Conservation (phyloP, 1,284 basidiomycete species). For the Stereum hirsutum region DNA sequence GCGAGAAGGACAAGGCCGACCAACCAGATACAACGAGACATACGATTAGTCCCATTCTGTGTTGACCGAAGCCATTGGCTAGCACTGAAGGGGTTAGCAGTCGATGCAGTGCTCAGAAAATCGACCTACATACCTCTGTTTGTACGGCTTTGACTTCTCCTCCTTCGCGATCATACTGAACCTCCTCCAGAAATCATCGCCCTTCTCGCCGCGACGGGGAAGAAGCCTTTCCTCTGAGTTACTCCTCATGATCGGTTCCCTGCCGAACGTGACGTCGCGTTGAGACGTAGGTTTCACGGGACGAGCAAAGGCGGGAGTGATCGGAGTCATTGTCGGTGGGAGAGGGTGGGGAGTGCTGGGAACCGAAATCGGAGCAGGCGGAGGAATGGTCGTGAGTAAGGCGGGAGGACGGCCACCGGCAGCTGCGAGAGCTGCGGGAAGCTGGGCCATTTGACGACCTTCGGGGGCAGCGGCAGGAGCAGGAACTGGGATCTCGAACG, state of each 20-base stretch:
- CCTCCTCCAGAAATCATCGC: constrained; percentile 77
- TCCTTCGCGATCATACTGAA: constrained; percentile 77
- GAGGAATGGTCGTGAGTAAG: constrained; percentile 8
- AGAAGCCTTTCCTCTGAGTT: constrained; percentile 59
- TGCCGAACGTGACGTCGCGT: constrained; percentile 39
- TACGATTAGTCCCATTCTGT: constrained; percentile 34
- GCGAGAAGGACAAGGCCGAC: constrained; percentile 49
- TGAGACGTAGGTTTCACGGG: constrained; percentile 36
- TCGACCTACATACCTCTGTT: constrained; percentile 41
- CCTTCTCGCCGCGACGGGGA: constrained; percentile 54
- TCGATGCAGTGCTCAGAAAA: too few relatives aligned
- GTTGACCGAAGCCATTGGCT: constrained; percentile 65
- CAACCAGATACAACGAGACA: constrained; percentile 64
- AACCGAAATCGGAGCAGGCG: constrained; percentile 22
- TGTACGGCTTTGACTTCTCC: constrained; percentile 32
- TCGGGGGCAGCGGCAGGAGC: constrained; percentile 56
- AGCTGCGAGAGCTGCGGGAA: constrained; percentile 22
- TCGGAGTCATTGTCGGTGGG: constrained; percentile 67
- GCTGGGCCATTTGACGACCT: constrained; percentile 34
- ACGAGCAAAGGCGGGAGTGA: constrained; percentile 66
- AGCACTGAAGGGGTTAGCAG: constrained; percentile 8
- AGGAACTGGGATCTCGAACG: constrained; percentile 49
- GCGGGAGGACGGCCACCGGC: constrained; percentile 14
- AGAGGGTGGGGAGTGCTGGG: constrained; percentile 57
- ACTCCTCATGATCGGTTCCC: constrained; percentile 53